Conservation (phyloP, 2,329 filamentous ascomycete species). For the Ophiostoma australiae region DNA sequence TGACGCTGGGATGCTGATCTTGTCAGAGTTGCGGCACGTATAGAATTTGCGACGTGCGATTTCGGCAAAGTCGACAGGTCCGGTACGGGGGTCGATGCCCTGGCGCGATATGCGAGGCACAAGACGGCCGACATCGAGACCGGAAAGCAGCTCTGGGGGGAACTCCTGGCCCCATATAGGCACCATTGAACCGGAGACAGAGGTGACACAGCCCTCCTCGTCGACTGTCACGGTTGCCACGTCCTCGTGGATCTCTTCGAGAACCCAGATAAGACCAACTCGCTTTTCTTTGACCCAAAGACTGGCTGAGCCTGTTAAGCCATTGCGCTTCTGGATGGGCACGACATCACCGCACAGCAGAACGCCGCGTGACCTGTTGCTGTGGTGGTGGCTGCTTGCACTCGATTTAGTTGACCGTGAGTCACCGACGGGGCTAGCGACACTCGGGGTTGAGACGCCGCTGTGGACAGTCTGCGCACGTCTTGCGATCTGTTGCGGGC, state of each 20-base stretch:
- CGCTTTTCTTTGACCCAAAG: slow-evolving; percentile 98
- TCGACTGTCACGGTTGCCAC: slow-evolving; percentile 73
- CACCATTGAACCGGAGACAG: slow-evolving; percentile 68
- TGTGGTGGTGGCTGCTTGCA: slow-evolving; percentile 59
- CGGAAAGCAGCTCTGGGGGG: slow-evolving; percentile 58
- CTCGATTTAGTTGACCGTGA: slow-evolving; percentile 50
- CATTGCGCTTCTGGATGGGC: slow-evolving; percentile 93
- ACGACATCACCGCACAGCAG: slow-evolving; percentile 96
- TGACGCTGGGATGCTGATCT: slow-evolving; percentile 77
- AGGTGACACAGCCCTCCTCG: slow-evolving; percentile 67
- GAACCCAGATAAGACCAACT: slow-evolving; percentile 89
- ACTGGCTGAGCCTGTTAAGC: slow-evolving; percentile 84
- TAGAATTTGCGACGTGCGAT: slow-evolving; percentile 71
- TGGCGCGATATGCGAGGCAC: slow-evolving; percentile 78
- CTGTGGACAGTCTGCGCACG: slow-evolving; percentile 60
- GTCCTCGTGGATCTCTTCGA: slow-evolving; percentile 97
- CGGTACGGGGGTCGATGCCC: slow-evolving; percentile 62
- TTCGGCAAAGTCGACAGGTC: slow-evolving; percentile 72
- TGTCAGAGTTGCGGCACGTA: slow-evolving; percentile 72
- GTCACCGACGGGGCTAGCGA: slow-evolving; percentile 41
- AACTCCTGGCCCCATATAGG: slow-evolving; percentile 79
- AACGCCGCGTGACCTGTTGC: slow-evolving; percentile 67
- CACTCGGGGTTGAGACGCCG: neutral
- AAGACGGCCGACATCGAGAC: slow-evolving; percentile 70
- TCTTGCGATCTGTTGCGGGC: slow-evolving; percentile 41